phyloP scores from a whole-genome alignment of 2,329 filamentous ascomycete species.

The Claviceps capensis region DNA sequence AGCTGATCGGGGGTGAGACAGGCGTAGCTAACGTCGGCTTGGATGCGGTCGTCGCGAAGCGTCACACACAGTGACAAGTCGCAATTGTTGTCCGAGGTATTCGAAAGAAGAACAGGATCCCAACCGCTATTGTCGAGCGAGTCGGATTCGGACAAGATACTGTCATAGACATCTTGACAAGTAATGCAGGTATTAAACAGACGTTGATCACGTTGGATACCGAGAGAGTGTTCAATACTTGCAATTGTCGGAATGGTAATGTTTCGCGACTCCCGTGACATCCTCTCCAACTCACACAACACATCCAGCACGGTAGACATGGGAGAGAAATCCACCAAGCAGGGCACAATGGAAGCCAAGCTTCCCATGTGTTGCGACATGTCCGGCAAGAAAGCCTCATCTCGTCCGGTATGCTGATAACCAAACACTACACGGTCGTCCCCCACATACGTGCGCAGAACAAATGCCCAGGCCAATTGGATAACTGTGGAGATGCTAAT shows the following conservation, averaged over 20 bases:
- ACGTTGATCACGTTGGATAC: slow-evolving; percentile 25
- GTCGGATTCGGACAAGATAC: slow-evolving; percentile 8
- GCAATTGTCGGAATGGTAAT: slow-evolving; percentile 32
- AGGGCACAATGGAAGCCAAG: slow-evolving; percentile 28
- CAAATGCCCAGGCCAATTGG: slow-evolving; percentile 45
- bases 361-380: slow-evolving; percentile 31
- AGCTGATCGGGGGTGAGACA: slow-evolving; percentile 30
- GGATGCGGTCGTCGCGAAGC: slow-evolving; percentile 27
- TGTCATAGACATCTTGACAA: slow-evolving; percentile 26
- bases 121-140: slow-evolving; percentile 5
- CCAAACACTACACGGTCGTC: slow-evolving; percentile 41
- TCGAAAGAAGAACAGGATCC: slow-evolving; percentile 7
- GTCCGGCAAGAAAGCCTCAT: slow-evolving; percentile 27
- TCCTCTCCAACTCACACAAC: slow-evolving; percentile 20
- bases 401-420: slow-evolving; percentile 30
- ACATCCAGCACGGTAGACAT: slow-evolving; percentile 18
- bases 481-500: slow-evolving; percentile 36
- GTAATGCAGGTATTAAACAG: slow-evolving; percentile 39
- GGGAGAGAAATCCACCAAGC: slow-evolving; percentile 18
- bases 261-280: slow-evolving; percentile 8
- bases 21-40: slow-evolving; percentile 30
- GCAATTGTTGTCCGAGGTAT: slow-evolving; percentile 20
- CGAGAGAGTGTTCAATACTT: slow-evolving; percentile 32
- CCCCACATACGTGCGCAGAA: slow-evolving; percentile 40
- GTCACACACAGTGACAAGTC: slow-evolving; percentile 32